These are phyloP conservation scores for Conoideocrella luteorostrata DNA, from an alignment of 2,329 filamentous ascomycete genomes.

Conservation along the genomic window DNA sequence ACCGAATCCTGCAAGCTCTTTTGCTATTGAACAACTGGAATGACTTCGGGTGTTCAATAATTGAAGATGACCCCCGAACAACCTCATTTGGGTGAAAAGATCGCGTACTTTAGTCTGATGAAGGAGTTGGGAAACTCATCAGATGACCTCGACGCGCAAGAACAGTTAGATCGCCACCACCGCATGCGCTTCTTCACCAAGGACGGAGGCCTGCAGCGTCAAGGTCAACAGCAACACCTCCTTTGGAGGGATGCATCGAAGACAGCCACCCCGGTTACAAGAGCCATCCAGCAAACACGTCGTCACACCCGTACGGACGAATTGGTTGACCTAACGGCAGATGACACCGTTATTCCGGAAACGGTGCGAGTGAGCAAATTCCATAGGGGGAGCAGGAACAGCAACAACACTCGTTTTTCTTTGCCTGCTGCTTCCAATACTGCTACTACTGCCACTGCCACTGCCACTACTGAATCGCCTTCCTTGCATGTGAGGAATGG, in stretches of 20 bases:
- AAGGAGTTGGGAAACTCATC: too few species aligned
- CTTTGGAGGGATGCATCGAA: neutral
- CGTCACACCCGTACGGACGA: neutral
- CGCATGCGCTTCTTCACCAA: slow-evolving; percentile 4
- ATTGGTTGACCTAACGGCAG: slow-evolving; percentile 6
- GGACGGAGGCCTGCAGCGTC: neutral
- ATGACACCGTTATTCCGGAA: slow-evolving; percentile 23
- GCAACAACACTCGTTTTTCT: slow-evolving; percentile 8
- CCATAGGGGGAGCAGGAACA: slow-evolving; percentile 23
- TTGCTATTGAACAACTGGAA: too few species aligned
- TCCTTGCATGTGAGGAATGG: slow-evolving; percentile 22
- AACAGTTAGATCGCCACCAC: slow-evolving; percentile 2
- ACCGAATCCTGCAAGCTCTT: too few species aligned
- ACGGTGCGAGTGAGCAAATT: slow-evolving; percentile 22
- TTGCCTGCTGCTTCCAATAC: too few species aligned
- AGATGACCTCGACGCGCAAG: neutral
- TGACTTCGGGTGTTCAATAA: too few species aligned
- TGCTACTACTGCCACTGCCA: too few species aligned
- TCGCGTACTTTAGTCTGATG: slow-evolving; percentile 39
- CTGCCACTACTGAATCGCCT: slow-evolving; percentile 16
- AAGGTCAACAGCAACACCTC: neutral
- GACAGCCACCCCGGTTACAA: slow-evolving; percentile 16
- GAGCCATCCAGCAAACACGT: slow-evolving; percentile 20
- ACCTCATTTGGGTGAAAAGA: slow-evolving; percentile 29
- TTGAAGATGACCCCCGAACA: slow-evolving; percentile 1